Percentiles rank a stretch among this genome's conserved stretches.
phyloP scores from a whole-genome alignment of 441 rosid species.

The Gossypium schwendimanii region DNA sequence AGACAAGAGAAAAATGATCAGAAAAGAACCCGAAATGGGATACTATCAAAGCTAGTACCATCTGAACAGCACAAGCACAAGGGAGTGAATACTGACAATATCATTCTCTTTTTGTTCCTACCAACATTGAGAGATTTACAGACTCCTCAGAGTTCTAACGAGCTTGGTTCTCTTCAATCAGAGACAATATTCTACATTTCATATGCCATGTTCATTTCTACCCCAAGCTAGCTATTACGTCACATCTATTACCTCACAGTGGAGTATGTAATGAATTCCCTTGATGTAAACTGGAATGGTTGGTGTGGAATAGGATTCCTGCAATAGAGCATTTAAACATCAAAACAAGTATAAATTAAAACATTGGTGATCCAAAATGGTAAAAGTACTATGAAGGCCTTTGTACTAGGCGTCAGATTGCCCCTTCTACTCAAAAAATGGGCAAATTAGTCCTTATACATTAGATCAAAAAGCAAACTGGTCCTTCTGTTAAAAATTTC shows the following conservation, averaged over 20 bases:
- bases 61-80: not conserved
- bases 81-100: conserved; percentile 1
- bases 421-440: too few species aligned
- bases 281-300: conserved; percentile 76
- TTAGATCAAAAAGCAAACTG: too few species aligned
- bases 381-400: too few species aligned
- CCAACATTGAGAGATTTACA: not conserved
- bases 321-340: conserved; percentile 18
- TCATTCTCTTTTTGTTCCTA: not conserved
- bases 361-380: not conserved
- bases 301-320: conserved; percentile 84
- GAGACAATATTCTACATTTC: not conserved
- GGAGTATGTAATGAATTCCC: conserved; percentile 68
- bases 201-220: not conserved
- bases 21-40: not conserved
- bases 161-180: not conserved
- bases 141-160: not conserved
- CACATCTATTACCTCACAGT: conserved; percentile 45
- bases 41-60: not conserved
- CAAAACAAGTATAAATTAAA: not conserved
- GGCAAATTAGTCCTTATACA: too few species aligned
- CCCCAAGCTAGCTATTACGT: conserved; percentile 2
- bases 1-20: not conserved
- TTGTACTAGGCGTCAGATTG: too few species aligned
- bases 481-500: too few species aligned